Percentiles rank a stretch among this genome's conserved stretches.
Evolutionary conservation across 2,329 filamentous ascomycete genomes (phyloP).

Genomic region (Ophiostoma ips): DNA sequence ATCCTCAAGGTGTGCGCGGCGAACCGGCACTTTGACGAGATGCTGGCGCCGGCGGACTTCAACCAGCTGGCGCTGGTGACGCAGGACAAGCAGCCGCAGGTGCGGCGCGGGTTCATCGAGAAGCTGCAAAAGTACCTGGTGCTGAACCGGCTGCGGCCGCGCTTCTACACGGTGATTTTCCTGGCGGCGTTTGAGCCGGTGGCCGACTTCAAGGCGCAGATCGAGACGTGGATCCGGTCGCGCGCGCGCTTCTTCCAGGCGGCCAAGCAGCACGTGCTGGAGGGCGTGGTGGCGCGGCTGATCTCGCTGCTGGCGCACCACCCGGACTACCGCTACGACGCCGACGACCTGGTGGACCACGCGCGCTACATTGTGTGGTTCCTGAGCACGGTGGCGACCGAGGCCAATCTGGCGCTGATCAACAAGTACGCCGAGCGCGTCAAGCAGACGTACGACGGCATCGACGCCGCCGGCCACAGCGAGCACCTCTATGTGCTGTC

Average conservation of each 20-base stretch:
- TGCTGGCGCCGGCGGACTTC: conserved; percentile 61
- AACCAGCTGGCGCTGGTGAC: conserved; percentile 67
- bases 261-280: conserved; percentile 53
- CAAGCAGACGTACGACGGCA: conserved; percentile 75
- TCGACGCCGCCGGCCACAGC: conserved; percentile 48
- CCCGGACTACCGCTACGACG: conserved; percentile 63
- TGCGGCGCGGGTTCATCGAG: conserved; percentile 66
- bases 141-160: conserved; percentile 50
- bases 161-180: conserved; percentile 86
- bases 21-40: conserved; percentile 61
- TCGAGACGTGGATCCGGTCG: conserved; percentile 80
- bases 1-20: conserved; percentile 72
- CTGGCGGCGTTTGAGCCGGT: conserved; percentile 80
- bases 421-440: conserved; percentile 86
- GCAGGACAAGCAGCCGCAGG: conserved; percentile 61
- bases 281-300: conserved; percentile 67
- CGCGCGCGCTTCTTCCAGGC: conserved; percentile 53
- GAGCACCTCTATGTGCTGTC: conserved; percentile 74
- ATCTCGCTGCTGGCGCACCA: conserved; percentile 86
- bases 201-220: conserved; percentile 54
- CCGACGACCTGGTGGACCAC: conserved; percentile 64
- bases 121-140: conserved; percentile 86
- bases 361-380: conserved; percentile 86
- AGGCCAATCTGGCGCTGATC: conserved; percentile 77
- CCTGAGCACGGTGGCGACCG: conserved; percentile 64